These are phyloP conservation scores for Penicillium sp. DNA, from an alignment of 2,329 filamentous ascomycete genomes.

Conservation along the genomic window DNA sequence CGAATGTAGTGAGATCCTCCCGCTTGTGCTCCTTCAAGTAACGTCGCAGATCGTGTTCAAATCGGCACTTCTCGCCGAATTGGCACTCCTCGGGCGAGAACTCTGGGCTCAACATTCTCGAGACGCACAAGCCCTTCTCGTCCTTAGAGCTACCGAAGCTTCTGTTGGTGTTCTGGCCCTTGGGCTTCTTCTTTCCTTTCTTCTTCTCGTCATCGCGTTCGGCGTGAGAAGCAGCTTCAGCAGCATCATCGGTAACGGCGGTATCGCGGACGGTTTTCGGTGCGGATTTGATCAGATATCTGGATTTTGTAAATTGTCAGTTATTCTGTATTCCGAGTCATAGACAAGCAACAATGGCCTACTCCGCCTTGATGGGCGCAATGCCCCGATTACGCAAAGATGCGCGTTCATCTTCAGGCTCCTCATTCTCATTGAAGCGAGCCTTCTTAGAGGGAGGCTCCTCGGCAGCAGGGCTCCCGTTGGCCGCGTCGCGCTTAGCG, in stretches of 20 bases:
- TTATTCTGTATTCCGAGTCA: not conserved
- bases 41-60: conserved; percentile 79
- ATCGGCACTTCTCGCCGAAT: conserved; percentile 78
- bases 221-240: conserved; percentile 57
- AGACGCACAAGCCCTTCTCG: conserved; percentile 74
- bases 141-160: conserved; percentile 80
- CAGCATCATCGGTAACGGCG: conserved; percentile 58
- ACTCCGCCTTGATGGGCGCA: conserved; percentile 72
- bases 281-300: conserved; percentile 33
- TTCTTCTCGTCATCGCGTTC: conserved; percentile 43
- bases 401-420: conserved; percentile 27
- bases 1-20: conserved; percentile 74
- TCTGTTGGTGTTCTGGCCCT: conserved; percentile 80
- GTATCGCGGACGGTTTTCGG: conserved; percentile 29
- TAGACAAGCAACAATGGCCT: not conserved
- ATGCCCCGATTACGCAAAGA: conserved; percentile 55
- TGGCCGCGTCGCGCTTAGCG: conserved; percentile 23
- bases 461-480: conserved; percentile 29
- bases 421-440: conserved; percentile 51
- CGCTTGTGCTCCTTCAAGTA: conserved; percentile 83
- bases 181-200: conserved; percentile 59
- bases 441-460: conserved; percentile 61
- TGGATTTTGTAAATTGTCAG: conserved; percentile 18
- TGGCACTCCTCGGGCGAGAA: conserved; percentile 76
- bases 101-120: conserved; percentile 69